phyloP scores from a whole-genome alignment of 179 eudicot species.

The Camellia oleifera region DNA sequence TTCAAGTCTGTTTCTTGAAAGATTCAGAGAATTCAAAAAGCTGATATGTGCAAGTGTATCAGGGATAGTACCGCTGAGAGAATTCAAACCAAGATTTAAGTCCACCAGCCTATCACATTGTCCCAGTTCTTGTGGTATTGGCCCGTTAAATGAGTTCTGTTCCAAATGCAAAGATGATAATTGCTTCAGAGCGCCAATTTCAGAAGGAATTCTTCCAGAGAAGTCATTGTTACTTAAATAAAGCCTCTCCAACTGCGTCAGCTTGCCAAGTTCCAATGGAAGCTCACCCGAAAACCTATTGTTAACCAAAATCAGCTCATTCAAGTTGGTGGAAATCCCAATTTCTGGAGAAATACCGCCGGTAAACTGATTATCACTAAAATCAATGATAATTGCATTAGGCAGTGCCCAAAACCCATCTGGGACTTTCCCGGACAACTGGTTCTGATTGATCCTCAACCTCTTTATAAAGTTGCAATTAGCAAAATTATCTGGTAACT shows the following conservation, averaged over 20 bases:
- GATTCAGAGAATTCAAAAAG: constrained; percentile 81
- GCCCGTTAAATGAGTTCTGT: constrained; percentile 49
- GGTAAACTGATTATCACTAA: constrained; percentile 57
- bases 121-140: constrained; percentile 64
- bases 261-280: constrained; percentile 66
- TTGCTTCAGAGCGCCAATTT: constrained; percentile 54
- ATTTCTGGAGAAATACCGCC: constrained; percentile 59
- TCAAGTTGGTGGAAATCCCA: constrained; percentile 47
- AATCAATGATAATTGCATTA: constrained; percentile 55
- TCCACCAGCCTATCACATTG: constrained; percentile 69
- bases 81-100: constrained; percentile 69
- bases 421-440: constrained; percentile 63
- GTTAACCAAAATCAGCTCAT: constrained; percentile 52
- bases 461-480: constrained; percentile 61
- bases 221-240: constrained; percentile 62
- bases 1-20: constrained; percentile 63
- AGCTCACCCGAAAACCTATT: constrained; percentile 71
- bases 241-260: constrained; percentile 55
- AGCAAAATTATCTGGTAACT: constrained; percentile 56
- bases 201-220: constrained; percentile 67
- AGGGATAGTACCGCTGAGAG: constrained; percentile 58
- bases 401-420: constrained; percentile 80
- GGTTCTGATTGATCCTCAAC: constrained; percentile 70
- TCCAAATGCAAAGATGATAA: constrained; percentile 71
- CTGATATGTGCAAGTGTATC: constrained; percentile 40